Percentiles rank a stretch among this genome's conserved stretches.
These are phyloP conservation scores for Alternaria sp. DNA, from an alignment of 2,329 filamentous ascomycete genomes.

Conservation along the genomic window DNA sequence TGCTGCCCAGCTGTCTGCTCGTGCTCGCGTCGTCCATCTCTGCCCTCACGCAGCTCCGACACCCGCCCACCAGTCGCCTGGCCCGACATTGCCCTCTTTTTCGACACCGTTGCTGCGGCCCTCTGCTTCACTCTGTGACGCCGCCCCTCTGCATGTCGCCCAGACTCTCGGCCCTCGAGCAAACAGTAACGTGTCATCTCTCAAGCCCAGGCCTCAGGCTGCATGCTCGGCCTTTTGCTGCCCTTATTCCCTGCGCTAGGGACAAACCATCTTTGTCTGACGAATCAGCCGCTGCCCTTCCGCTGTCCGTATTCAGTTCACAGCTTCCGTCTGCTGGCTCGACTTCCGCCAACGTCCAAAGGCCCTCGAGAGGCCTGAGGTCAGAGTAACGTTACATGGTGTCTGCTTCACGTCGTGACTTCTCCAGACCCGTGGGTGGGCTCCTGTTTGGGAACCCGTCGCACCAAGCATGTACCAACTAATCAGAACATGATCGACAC, in stretches of 20 bases:
- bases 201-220: slow-evolving; percentile 9
- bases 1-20: not conserved
- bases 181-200: slow-evolving; percentile 14
- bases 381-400: slow-evolving; percentile 22
- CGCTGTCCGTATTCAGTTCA: slow-evolving; percentile 4
- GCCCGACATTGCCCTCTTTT: not conserved
- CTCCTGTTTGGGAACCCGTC: slow-evolving; percentile 2
- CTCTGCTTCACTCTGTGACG: slow-evolving; percentile 3
- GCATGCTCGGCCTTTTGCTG: slow-evolving; percentile 13
- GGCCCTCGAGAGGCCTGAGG: not conserved
- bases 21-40: not conserved
- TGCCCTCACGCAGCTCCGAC: not conserved
- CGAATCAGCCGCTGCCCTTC: slow-evolving; percentile 12
- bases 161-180: not conserved
- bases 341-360: not conserved
- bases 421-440: slow-evolving; percentile 1
- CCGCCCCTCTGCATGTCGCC: not conserved
- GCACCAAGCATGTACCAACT: slow-evolving; percentile 1
- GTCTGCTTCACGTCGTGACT: not conserved
- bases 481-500: slow-evolving; percentile 13
- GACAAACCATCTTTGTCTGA: not conserved
- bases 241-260: slow-evolving; percentile 13
- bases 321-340: not conserved
- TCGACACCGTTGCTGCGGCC: not conserved
- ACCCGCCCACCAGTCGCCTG: not conserved